These are phyloP conservation scores for Lasiodiplodia citricola DNA, from an alignment of 2,329 filamentous ascomycete genomes.

Conservation along the genomic window DNA sequence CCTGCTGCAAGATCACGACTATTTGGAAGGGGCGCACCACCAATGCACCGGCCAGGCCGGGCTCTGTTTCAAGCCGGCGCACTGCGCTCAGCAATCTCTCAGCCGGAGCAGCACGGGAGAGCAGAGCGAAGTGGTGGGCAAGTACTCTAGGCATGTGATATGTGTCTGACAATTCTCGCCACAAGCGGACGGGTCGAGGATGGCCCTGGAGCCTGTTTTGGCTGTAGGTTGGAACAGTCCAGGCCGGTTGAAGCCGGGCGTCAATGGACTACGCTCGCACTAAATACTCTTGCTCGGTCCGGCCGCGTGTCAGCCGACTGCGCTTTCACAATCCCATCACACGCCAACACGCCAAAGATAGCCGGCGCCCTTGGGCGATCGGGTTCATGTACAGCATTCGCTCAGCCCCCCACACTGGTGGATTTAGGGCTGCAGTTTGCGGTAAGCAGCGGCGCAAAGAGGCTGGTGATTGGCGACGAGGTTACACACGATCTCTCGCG, in stretches of 20 bases:
- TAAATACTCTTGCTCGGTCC: slow-evolving; percentile 15
- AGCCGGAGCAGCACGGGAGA: not conserved
- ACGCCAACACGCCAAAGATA: not conserved
- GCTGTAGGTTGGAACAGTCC: not conserved
- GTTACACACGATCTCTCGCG: slow-evolving; percentile 18
- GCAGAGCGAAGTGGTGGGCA: slow-evolving; percentile 15
- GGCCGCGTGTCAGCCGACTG: slow-evolving; percentile 21
- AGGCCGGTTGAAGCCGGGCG: not conserved
- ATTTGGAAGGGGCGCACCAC: not conserved
- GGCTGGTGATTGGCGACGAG: slow-evolving; percentile 1
- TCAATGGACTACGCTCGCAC: slow-evolving; percentile 18
- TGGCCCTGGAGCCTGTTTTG: slow-evolving; percentile 3
- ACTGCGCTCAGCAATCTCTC: not conserved
- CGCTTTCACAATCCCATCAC: slow-evolving; percentile 23
- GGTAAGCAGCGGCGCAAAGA: not conserved
- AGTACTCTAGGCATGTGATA: slow-evolving; percentile 21
- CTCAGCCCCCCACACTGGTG: slow-evolving; percentile 6
- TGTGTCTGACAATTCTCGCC: slow-evolving; percentile 14
- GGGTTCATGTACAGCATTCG: slow-evolving; percentile 1
- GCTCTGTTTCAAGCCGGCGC: slow-evolving; percentile 3
- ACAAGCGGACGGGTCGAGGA: not conserved
- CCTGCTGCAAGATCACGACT: slow-evolving; percentile 1
- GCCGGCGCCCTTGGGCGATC: not conserved
- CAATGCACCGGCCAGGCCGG: not conserved
- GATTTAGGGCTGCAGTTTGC: slow-evolving; percentile 11